Conservation (phyloP, 352 stramenopile genomes). For the Lagenidium giganteum region DNA sequence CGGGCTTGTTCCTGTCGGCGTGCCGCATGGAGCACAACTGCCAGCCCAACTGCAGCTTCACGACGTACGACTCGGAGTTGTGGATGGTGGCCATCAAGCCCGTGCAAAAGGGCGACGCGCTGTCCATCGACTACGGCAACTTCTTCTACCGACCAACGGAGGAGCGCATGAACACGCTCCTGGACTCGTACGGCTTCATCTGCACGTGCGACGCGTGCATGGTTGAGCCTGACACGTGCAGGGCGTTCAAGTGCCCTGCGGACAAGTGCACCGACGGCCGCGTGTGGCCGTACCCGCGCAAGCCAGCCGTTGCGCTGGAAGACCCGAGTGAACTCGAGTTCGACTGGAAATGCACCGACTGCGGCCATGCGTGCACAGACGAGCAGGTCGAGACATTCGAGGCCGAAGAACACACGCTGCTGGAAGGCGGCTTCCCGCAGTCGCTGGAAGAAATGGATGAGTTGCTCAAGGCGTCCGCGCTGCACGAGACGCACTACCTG, state of each 20-base stretch:
- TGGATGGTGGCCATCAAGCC: conserved; percentile 59
- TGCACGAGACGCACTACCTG: conserved; percentile 55
- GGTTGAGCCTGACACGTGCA: conserved; percentile 28
- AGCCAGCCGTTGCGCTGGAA: conserved; percentile 4
- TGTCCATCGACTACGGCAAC: conserved; percentile 66
- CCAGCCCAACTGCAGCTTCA: conserved; percentile 55
- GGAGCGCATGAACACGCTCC: conserved; percentile 36
- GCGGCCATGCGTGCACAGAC: conserved; percentile 19
- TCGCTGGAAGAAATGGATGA: conserved; percentile 42
- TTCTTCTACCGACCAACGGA: conserved; percentile 53
- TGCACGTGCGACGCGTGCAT: conserved; percentile 46
- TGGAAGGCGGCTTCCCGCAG: conserved; percentile 47
- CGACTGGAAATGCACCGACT: conserved; percentile 35
- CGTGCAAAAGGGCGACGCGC: conserved; percentile 35
- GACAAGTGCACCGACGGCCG: conserved; percentile 22
- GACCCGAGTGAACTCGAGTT: conserved; percentile 30
- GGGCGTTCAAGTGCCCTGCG: conserved; percentile 35
- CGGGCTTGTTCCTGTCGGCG: conserved; percentile 52
- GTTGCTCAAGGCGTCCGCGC: conserved; percentile 28
- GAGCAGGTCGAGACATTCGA: conserved; percentile 27
- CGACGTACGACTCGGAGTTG: conserved; percentile 38
- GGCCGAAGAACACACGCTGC: conserved; percentile 29
- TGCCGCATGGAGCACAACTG: conserved; percentile 61
- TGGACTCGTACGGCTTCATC: conserved; percentile 52
- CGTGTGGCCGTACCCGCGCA: conserved; percentile 35